A percentile compares a stretch with the other conserved stretches of the same genome.
phyloP scores from a whole-genome alignment of 208 protist species.

The Leptomonas pyrrhocoris region DNA sequence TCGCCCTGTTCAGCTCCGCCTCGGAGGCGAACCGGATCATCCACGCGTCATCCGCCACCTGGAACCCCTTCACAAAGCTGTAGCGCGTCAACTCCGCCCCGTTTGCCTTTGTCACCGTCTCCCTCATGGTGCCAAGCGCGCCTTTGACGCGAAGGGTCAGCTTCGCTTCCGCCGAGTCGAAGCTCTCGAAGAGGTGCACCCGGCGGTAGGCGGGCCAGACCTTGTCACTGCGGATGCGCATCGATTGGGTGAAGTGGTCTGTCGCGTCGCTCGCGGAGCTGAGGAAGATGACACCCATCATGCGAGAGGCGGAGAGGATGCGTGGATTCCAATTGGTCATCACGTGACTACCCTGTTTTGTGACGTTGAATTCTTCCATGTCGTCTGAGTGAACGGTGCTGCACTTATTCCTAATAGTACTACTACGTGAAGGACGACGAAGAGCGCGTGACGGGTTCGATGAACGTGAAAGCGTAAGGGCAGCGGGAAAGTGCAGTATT shows the following conservation, averaged over 20 bases:
- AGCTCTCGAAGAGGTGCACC: conserved; percentile 1
- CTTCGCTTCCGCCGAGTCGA: background rate
- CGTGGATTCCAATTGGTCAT: conserved; percentile 1
- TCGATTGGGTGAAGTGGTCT: conserved; percentile 2
- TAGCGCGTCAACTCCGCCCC: background rate
- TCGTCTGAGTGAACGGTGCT: too few species aligned
- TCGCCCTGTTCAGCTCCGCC: conserved; percentile 10
- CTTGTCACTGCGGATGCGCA: conserved; percentile 8
- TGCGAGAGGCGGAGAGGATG: conserved; percentile 2
- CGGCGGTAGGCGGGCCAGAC: conserved; percentile 10
- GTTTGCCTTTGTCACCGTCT: background rate
- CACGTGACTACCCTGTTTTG: conserved; percentile 1
- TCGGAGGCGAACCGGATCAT: conserved; percentile 11
- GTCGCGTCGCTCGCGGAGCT: background rate
- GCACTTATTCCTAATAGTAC: too few species aligned
- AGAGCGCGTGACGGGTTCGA: too few species aligned
- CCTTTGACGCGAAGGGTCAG: conserved; percentile 8
- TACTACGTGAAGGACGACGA: too few species aligned
- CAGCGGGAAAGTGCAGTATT: too few species aligned
- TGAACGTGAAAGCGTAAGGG: too few species aligned
- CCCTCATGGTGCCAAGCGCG: conserved; percentile 2
- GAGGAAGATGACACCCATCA: conserved; percentile 1
- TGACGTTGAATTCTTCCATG: conserved; percentile 14
- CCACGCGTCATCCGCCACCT: conserved; percentile 6
- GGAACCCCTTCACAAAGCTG: conserved; percentile 7